A percentile compares a stretch with the other conserved stretches of the same genome.
phyloP scores from a whole-genome alignment of 2,329 filamentous ascomycete genomes.

The Cryphonectria parasitica region DNA sequence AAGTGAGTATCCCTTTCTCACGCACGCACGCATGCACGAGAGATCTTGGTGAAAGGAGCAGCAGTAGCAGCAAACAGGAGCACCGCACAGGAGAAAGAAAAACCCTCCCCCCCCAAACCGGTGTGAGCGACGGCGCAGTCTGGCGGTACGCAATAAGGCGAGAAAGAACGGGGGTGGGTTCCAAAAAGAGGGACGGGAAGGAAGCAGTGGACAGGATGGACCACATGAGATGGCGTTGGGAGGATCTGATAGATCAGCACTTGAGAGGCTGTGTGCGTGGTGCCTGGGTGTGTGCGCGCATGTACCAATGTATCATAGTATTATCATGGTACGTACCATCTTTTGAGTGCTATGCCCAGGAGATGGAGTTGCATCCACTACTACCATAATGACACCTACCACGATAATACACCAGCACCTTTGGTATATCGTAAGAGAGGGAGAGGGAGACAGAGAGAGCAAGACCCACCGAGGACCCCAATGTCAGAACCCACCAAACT shows the following conservation, averaged over 20 bases:
- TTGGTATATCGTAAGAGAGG: too few relatives aligned
- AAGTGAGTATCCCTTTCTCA: neutral
- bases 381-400: neutral
- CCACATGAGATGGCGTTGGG: conserved; percentile 5
- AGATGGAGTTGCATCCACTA: neutral
- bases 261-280: neutral
- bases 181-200: conserved; percentile 29
- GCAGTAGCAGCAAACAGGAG: neutral
- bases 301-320: neutral
- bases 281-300: neutral
- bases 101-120: neutral
- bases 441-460: neutral
- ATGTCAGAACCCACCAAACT: neutral
- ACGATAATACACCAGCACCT: neutral
- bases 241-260: conserved; percentile 16
- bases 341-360: neutral
- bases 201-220: conserved; percentile 7
- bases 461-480: neutral
- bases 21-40: neutral
- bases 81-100: neutral
- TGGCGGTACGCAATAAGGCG: neutral
- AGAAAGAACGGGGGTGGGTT: conserved; percentile 7
- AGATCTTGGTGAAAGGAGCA: conserved; percentile 4
- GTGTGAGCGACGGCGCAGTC: conserved; percentile 1
- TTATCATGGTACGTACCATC: neutral